Conservation (phyloP, 2,329 filamentous ascomycete genomes). For the Venturia aucupariae region DNA sequence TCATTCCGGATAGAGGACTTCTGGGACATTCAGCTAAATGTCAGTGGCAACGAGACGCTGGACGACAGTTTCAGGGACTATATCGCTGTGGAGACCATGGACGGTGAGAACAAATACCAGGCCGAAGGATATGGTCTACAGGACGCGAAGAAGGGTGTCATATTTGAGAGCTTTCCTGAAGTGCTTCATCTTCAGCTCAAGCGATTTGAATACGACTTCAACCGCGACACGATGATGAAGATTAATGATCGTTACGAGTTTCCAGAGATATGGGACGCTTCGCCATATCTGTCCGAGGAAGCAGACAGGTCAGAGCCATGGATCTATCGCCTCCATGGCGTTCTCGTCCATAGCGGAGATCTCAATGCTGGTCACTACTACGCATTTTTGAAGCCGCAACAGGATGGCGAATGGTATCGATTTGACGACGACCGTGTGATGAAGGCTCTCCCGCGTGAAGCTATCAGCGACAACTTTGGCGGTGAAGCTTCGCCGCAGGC, state of each 20-base stretch:
- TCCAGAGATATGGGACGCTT: conserved; percentile 71
- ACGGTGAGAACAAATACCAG: conserved; percentile 97
- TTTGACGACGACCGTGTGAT: conserved; percentile 97
- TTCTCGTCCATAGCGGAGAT: conserved; percentile 92
- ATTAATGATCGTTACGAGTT: conserved; percentile 92
- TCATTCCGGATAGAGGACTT: conserved; percentile 94
- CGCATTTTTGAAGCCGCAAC: conserved; percentile 82
- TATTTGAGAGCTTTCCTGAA: conserved; percentile 90
- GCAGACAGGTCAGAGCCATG: conserved; percentile 84
- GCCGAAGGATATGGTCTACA: conserved; percentile 87
- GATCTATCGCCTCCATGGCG: conserved; percentile 86
- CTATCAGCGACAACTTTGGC: conserved; percentile 92
- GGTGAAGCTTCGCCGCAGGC: conserved; percentile 61
- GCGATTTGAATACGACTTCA: conserved; percentile 95
- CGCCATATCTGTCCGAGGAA: conserved; percentile 77
- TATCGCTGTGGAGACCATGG: conserved; percentile 90
- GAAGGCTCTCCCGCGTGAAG: conserved; percentile 83
- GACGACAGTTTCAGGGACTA: conserved; percentile 96
- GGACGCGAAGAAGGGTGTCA: conserved; percentile 95
- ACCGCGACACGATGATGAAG: conserved; percentile 97
- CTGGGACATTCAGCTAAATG: conserved; percentile 97
- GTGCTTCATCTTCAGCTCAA: conserved; percentile 93
- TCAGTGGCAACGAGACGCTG: conserved; percentile 84
- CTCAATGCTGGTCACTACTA: conserved; percentile 98
- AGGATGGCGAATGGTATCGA: conserved; percentile 90